These are phyloP conservation scores for Boletus vinaceobasis DNA, from an alignment of 768 basidiomycete species.

Conservation along the genomic window DNA sequence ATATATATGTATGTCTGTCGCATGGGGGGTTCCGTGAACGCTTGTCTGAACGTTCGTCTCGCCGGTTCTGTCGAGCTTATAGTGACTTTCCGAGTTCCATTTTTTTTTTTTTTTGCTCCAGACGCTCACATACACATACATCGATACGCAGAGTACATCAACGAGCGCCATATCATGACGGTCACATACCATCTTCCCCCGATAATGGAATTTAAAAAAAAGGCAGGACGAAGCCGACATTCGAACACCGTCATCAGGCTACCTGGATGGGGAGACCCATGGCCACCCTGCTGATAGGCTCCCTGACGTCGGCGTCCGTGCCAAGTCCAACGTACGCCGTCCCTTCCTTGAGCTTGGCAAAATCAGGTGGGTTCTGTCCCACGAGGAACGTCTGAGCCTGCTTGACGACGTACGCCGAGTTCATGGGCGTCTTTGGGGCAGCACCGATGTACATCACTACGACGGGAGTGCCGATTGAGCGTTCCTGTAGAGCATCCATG, in stretches of 20 bases:
- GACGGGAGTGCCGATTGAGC: neutral
- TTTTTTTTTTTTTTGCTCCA: neutral
- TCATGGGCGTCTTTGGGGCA: conserved; percentile 60
- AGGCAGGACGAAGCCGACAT: neutral
- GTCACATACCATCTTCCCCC: neutral
- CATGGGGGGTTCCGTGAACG: neutral
- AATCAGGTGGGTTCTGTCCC: conserved; percentile 69
- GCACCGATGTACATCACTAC: conserved; percentile 79
- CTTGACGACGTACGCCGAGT: conserved; percentile 55
- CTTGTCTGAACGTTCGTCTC: neutral
- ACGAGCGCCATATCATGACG: neutral
- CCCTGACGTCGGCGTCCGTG: conserved; percentile 36
- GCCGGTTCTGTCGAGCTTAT: neutral
- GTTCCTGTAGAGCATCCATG: neutral
- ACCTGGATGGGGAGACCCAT: conserved; percentile 40
- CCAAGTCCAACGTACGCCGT: conserved; percentile 39
- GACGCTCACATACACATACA: neutral
- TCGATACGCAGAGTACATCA: neutral
- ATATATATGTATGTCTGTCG: neutral
- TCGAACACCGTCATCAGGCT: neutral
- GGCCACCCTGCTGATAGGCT: conserved; percentile 34
- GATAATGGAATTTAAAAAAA: neutral
- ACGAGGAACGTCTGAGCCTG: conserved; percentile 62
- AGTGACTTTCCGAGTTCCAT: neutral
- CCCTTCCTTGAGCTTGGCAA: conserved; percentile 48